Evolutionary conservation across 345 rosid genomes (phyloP).

Genomic region (Capsella bursapastoris): DNA sequence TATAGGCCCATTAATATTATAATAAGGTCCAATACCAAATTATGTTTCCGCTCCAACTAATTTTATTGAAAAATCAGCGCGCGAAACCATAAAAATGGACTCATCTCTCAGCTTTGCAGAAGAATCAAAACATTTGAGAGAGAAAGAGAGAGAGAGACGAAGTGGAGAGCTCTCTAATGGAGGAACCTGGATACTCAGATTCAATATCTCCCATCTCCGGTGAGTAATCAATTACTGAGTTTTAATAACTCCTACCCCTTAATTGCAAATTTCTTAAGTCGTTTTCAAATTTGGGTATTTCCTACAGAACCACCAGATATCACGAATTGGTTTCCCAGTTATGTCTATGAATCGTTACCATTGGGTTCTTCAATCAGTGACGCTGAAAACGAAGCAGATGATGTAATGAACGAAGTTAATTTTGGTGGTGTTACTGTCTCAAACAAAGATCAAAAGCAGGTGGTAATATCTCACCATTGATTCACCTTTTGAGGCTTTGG

Average conservation of each 20-base stretch:
- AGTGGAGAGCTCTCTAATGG: constrained; percentile 12
- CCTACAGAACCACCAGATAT: constrained; percentile 63
- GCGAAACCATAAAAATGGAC: constrained; percentile 17
- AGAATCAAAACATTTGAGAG: background rate
- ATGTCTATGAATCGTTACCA: constrained; percentile 56
- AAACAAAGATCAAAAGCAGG: constrained; percentile 39
- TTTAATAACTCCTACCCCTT: background rate
- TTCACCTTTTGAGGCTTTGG: background rate
- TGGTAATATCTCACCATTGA: background rate
- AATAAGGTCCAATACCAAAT: background rate
- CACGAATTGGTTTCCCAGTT: constrained; percentile 68
- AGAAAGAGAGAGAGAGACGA: background rate
- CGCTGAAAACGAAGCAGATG: constrained; percentile 22
- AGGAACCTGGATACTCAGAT: constrained; percentile 37
- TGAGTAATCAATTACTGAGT: constrained; percentile 8
- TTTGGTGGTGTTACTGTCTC: constrained; percentile 8
- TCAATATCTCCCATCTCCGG: constrained; percentile 29
- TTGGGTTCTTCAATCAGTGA: constrained; percentile 44
- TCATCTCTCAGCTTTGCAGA: constrained; percentile 25
- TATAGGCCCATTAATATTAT: constrained; percentile 8
- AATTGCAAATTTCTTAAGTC: background rate
- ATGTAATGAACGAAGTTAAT: background rate
- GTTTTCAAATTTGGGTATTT: background rate
- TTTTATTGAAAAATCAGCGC: constrained; percentile 17
- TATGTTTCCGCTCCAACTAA: background rate